Evolutionary conservation across 352 stramenopile species (phyloP).

Genomic region (Phytophthora cajani): DNA sequence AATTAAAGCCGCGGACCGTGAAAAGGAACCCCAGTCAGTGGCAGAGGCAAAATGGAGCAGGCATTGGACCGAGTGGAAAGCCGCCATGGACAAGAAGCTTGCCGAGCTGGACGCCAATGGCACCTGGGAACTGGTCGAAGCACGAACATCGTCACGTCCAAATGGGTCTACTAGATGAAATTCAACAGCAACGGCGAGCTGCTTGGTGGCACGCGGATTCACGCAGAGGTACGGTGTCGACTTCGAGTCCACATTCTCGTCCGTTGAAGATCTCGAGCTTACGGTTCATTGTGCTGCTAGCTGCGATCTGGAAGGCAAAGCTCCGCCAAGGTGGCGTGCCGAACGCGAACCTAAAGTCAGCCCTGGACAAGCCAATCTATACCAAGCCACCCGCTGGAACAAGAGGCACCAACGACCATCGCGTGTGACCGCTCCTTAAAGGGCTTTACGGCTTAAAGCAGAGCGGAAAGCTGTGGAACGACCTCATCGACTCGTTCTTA

Average conservation of each 20-base stretch:
- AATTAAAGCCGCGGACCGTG: too few species aligned
- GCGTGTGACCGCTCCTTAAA: background rate
- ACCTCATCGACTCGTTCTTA: slow-evolving; percentile 16
- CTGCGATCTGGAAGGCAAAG: slow-evolving; percentile 8
- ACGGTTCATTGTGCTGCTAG: slow-evolving; percentile 13
- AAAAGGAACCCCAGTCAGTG: too few species aligned
- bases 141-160: slow-evolving; percentile 12
- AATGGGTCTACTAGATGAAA: slow-evolving; percentile 15
- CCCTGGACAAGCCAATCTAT: slow-evolving; percentile 19
- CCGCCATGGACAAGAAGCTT: background rate
- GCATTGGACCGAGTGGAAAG: too few species aligned
- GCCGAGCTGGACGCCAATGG: background rate
- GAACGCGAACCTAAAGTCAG: slow-evolving; percentile 18
- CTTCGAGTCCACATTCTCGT: slow-evolving; percentile 7
- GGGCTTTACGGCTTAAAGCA: slow-evolving; percentile 6
- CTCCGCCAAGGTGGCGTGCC: slow-evolving; percentile 21
- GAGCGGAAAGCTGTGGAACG: slow-evolving; percentile 15
- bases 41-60: too few species aligned
- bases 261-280: slow-evolving; percentile 23
- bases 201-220: slow-evolving; percentile 8
- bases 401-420: background rate
- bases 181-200: slow-evolving; percentile 12
- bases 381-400: slow-evolving; percentile 11
- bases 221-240: slow-evolving; percentile 12
- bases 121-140: background rate